Percentiles rank a stretch among this genome's conserved stretches.
Conservation (phyloP, 2,329 filamentous ascomycete species). For the Fusarium sp. region DNA sequence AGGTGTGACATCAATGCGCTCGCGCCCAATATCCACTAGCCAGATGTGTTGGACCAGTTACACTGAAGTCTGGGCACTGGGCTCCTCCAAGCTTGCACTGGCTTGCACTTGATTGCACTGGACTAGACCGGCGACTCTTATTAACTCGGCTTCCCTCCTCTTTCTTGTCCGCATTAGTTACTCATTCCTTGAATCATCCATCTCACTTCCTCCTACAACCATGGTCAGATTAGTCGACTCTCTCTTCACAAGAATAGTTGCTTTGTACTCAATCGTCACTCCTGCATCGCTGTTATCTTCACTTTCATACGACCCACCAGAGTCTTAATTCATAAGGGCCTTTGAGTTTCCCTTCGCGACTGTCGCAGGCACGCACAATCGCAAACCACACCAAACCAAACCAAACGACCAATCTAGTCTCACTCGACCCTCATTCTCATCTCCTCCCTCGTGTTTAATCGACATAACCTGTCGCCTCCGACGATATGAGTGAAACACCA, state of each 20-base stretch:
- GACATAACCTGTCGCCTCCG: conserved; percentile 18
- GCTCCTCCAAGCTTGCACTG: conserved; percentile 15
- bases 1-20: conserved; percentile 13
- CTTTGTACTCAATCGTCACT: conserved; percentile 38
- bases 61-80: neutral
- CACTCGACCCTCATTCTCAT: conserved; percentile 11
- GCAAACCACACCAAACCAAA: conserved; percentile 24
- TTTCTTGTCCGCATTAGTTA: conserved; percentile 33
- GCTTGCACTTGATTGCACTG: conserved; percentile 17
- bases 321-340: conserved; percentile 30
- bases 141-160: conserved; percentile 31
- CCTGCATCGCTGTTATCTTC: conserved; percentile 31
- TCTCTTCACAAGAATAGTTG: conserved; percentile 40
- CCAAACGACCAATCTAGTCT: conserved; percentile 6
- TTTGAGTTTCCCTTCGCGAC: conserved; percentile 13
- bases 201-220: conserved; percentile 39
- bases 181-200: conserved; percentile 32
- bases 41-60: neutral
- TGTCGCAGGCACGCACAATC: conserved; percentile 28
- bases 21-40: conserved; percentile 14
- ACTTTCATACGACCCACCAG: conserved; percentile 39
- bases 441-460: conserved; percentile 7
- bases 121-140: conserved; percentile 21
- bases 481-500: conserved; percentile 53
- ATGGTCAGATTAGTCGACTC: conserved; percentile 45